Evolutionary conservation across 768 basidiomycete genomes (phyloP).

Genomic region (Lentinula lateritia): DNA sequence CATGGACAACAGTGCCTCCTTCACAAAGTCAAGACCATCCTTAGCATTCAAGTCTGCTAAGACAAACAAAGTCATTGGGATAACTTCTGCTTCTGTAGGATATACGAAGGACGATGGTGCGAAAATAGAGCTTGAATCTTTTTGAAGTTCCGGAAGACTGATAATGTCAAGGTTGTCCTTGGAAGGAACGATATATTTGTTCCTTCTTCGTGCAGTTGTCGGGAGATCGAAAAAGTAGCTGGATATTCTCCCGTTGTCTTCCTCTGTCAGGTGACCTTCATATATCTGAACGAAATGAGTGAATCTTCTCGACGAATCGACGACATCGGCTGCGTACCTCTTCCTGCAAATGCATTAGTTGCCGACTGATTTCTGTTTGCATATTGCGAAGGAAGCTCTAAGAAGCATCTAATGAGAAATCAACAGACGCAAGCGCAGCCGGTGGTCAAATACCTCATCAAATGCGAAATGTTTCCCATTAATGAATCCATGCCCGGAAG

Average conservation of each 20-base stretch:
- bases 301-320: not conserved
- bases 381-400: conserved; percentile 65
- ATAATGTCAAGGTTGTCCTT: conserved; percentile 44
- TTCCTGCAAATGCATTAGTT: conserved; percentile 69
- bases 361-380: conserved; percentile 51
- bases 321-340: conserved; percentile 33
- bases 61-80: conserved; percentile 53
- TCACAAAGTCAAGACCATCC: conserved; percentile 52
- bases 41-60: conserved; percentile 73
- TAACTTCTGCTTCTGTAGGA: conserved; percentile 31
- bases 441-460: conserved; percentile 49
- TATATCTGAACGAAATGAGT: conserved; percentile 42
- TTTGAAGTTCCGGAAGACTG: conserved; percentile 52
- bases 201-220: conserved; percentile 63
- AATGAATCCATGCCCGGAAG: conserved; percentile 71
- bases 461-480: conserved; percentile 80
- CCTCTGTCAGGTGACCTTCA: conserved; percentile 49
- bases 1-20: conserved; percentile 58
- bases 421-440: not conserved
- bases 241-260: conserved; percentile 41
- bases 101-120: conserved; percentile 51
- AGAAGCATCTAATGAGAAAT: not conserved
- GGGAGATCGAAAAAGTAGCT: conserved; percentile 92
- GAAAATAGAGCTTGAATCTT: conserved; percentile 35
- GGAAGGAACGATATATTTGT: conserved; percentile 63